Conservation (phyloP, 176 grass and related monocot species). For the Eleusine coracana region DNA sequence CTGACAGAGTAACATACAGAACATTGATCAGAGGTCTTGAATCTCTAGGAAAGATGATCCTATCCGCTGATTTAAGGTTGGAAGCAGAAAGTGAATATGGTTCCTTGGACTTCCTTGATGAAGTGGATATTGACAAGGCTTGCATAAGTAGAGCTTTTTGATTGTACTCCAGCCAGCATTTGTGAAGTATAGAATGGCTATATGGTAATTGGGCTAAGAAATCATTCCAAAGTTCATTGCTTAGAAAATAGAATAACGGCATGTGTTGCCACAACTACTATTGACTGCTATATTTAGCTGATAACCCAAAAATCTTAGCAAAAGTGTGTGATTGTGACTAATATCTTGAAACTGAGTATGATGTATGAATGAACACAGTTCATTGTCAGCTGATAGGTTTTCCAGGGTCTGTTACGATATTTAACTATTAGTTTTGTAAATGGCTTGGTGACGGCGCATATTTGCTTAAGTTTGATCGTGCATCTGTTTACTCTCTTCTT, state of each 20-base stretch:
- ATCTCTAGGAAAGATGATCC: conserved; percentile 55
- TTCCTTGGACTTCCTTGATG: conserved; percentile 53
- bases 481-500: conserved; percentile 5
- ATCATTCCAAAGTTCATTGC: neutral
- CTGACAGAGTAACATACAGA: conserved; percentile 65
- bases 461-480: neutral
- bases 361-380: neutral
- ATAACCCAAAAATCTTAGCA: neutral
- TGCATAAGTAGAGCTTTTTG: neutral
- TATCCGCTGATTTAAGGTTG: conserved; percentile 51
- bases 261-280: neutral
- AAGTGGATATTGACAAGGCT: conserved; percentile 41
- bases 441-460: neutral
- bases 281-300: conserved; percentile 7
- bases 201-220: neutral
- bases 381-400: neutral
- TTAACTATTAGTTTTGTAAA: neutral
- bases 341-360: neutral
- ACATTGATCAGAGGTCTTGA: conserved; percentile 70
- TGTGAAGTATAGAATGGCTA: neutral
- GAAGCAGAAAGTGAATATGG: conserved; percentile 69
- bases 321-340: neutral
- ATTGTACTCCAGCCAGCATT: neutral
- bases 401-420: too few relatives aligned
- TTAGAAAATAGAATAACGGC: neutral